phyloP scores from a whole-genome alignment of 192 early-diverging fungal genomes.

The Coemansia sp. region DNA sequence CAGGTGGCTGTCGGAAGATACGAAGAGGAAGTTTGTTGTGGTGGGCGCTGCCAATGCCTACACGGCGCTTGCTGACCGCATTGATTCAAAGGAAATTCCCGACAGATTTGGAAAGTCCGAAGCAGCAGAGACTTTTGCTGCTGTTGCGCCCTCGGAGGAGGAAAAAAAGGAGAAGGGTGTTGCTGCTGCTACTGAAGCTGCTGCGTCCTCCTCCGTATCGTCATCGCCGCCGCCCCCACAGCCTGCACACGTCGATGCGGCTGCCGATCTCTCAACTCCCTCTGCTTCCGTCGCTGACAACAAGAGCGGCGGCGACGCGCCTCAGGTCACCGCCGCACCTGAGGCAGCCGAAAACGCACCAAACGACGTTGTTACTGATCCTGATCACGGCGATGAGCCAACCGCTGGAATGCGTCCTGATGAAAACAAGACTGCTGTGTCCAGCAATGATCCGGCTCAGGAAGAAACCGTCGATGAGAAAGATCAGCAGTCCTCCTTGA shows the following conservation, averaged over 20 bases:
- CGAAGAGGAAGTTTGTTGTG: constrained; percentile 64
- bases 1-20: constrained; percentile 60
- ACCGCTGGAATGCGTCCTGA: constrained; percentile 34
- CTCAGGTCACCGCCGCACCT: constrained; percentile 27
- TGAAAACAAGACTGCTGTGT: constrained; percentile 12
- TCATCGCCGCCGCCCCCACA: constrained; percentile 14
- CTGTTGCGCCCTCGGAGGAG: background rate
- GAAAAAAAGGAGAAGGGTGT: background rate
- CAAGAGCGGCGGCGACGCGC: background rate
- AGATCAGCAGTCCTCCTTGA: background rate
- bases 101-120: constrained; percentile 36
- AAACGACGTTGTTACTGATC: background rate
- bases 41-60: constrained; percentile 49
- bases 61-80: constrained; percentile 38
- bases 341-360: background rate
- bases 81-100: constrained; percentile 42
- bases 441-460: background rate
- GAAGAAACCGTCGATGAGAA: constrained; percentile 5
- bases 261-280: constrained; percentile 11
- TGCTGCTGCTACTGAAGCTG: no score
- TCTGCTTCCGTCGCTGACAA: background rate
- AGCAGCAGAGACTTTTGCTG: background rate
- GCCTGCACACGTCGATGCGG: constrained; percentile 34
- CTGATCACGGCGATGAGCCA: background rate
- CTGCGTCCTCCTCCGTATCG: background rate